A percentile compares a stretch with the other conserved stretches of the same genome.
Conservation (phyloP, 139 green algal species). For the Coelastrella sp. region DNA sequence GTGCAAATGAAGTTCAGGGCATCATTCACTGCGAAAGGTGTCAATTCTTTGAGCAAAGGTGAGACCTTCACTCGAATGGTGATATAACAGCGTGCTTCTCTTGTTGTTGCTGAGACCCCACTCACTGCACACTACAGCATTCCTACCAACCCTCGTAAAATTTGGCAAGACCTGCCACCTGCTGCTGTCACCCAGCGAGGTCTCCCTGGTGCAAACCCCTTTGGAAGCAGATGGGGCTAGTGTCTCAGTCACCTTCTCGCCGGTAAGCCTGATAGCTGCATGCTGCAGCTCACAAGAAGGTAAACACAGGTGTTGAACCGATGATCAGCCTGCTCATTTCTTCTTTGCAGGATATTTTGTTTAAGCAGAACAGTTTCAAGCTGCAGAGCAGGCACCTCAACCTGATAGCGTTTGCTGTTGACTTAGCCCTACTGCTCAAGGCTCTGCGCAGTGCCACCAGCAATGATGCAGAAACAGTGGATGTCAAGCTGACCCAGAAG, state of each 20-base stretch:
- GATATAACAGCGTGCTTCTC: not conserved
- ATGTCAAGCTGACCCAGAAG: conserved; percentile 69
- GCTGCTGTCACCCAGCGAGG: conserved; percentile 68
- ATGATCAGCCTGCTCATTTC: not conserved
- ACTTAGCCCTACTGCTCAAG: conserved; percentile 77
- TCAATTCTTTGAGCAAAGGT: conserved; percentile 66
- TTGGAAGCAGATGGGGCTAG: conserved; percentile 77
- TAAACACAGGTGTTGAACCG: not conserved
- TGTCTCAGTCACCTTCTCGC: conserved; percentile 66
- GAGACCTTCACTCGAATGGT: not conserved
- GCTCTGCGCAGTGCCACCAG: conserved; percentile 62
- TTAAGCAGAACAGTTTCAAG: conserved; percentile 62
- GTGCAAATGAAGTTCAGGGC: conserved; percentile 78
- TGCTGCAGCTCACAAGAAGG: not conserved
- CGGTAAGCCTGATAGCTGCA: conserved; percentile 16
- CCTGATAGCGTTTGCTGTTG: conserved; percentile 78
- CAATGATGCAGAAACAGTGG: conserved; percentile 52
- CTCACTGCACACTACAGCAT: conserved; percentile 50
- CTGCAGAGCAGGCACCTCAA: conserved; percentile 73
- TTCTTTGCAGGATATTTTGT: conserved; percentile 71
- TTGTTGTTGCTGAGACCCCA: not conserved
- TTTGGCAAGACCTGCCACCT: conserved; percentile 82
- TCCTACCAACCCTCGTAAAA: conserved; percentile 85
- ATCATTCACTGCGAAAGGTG: conserved; percentile 65
- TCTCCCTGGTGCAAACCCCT: conserved; percentile 76